Evolutionary conservation across 1,284 basidiomycete species (phyloP).

Genomic region (Porogramme epimiltina): DNA sequence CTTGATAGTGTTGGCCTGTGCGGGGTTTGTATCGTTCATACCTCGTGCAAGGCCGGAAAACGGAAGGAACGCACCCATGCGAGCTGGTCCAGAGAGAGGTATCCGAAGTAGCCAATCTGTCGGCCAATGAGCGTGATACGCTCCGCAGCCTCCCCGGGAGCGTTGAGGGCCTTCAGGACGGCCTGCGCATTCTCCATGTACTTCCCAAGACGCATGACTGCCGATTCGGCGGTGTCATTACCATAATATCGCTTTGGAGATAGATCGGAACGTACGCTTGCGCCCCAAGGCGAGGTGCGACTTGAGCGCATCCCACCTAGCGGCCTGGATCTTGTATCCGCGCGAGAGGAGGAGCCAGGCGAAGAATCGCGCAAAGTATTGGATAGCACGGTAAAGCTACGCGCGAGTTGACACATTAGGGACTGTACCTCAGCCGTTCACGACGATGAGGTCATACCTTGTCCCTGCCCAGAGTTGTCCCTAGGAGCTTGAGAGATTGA

Average conservation of each 20-base stretch:
- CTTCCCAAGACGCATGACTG: conserved; percentile 93
- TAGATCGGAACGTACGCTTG: conserved; percentile 60
- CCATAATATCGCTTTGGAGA: background rate
- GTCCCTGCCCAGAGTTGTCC: conserved; percentile 86
- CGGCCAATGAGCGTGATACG: conserved; percentile 81
- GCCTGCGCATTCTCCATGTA: conserved; percentile 95
- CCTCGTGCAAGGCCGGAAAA: too few species aligned
- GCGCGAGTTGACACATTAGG: conserved; percentile 1
- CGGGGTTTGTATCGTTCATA: too few species aligned
- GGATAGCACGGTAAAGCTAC: conserved; percentile 87
- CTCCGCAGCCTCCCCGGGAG: conserved; percentile 65
- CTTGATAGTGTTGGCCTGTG: conserved; percentile 63
- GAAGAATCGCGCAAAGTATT: conserved; percentile 91
- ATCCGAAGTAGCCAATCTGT: conserved; percentile 92
- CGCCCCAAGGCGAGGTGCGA: conserved; percentile 75
- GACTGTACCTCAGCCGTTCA: conserved; percentile 1
- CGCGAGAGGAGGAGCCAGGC: conserved; percentile 78
- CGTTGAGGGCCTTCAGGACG: conserved; percentile 77
- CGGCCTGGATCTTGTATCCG: conserved; percentile 66
- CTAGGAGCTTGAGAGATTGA: conserved; percentile 74
- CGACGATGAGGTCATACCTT: conserved; percentile 56
- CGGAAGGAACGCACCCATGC: conserved; percentile 68
- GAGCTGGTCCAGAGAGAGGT: conserved; percentile 80
- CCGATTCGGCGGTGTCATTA: background rate
- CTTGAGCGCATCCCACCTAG: conserved; percentile 81